phyloP scores from a whole-genome alignment of 495 filamentous ascomycete species.

The Lepraria neglecta region DNA sequence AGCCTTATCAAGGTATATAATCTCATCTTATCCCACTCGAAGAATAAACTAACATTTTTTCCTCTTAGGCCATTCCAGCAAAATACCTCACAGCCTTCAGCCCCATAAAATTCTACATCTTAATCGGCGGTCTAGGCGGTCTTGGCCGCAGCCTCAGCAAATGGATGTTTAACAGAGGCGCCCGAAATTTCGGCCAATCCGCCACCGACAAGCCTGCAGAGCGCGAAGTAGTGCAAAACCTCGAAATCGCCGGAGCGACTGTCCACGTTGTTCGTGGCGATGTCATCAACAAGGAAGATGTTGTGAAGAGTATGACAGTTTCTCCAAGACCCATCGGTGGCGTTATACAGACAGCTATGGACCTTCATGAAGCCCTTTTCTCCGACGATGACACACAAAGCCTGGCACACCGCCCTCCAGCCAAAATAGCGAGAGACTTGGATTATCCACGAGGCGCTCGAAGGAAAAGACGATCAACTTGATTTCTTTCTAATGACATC shows the following conservation, averaged over 20 bases:
- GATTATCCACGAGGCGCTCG: constrained; percentile 28
- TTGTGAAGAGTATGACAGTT: constrained; percentile 21
- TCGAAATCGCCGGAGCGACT: constrained; percentile 27
- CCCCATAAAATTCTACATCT: constrained; percentile 28
- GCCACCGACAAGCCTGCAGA: constrained; percentile 25
- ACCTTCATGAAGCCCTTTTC: constrained; percentile 12
- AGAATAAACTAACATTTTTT: background rate
- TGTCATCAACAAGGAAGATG: constrained; percentile 28
- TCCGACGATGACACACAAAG: constrained; percentile 13
- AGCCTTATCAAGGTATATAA: too few species aligned
- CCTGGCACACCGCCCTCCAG: constrained; percentile 18
- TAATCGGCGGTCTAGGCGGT: constrained; percentile 37
- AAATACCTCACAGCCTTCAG: background rate
- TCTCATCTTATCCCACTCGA: background rate
- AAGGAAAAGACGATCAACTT: constrained; percentile 20
- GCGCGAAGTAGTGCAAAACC: constrained; percentile 23
- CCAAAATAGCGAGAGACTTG: constrained; percentile 29
- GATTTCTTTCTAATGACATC: constrained; percentile 29
- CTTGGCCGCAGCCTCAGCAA: constrained; percentile 34
- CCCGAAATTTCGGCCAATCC: constrained; percentile 33
- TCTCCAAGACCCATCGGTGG: constrained; percentile 11
- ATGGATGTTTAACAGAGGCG: constrained; percentile 34
- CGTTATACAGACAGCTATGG: constrained; percentile 26
- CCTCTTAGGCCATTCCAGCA: constrained; percentile 1
- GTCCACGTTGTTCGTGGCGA: constrained; percentile 34